These are phyloP conservation scores for Yarrowia galli DNA, from an alignment of 1,139 yeast genomes.

Conservation along the genomic window DNA sequence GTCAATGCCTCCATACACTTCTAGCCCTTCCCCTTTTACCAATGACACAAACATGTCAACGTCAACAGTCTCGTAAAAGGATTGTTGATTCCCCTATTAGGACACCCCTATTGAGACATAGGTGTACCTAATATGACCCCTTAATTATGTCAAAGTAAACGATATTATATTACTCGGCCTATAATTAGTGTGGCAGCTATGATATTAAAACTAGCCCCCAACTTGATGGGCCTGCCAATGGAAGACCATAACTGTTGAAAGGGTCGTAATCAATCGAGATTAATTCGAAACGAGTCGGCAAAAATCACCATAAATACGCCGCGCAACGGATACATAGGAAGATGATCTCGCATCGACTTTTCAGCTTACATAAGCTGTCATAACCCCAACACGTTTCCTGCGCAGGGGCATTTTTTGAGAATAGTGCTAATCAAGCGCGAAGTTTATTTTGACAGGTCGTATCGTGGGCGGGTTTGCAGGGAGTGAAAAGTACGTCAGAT, in stretches of 20 bases:
- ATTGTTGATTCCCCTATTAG: neutral
- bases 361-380: neutral
- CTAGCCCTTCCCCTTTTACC: too few species aligned
- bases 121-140: neutral
- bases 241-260: too few species aligned
- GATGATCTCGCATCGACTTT: too few species aligned
- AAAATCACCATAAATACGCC: too few species aligned
- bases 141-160: neutral
- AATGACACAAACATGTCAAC: neutral
- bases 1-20: too few species aligned
- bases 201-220: too few species aligned
- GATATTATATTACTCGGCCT: neutral
- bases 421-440: conserved; percentile 20
- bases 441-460: conserved; percentile 3
- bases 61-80: neutral
- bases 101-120: neutral
- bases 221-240: too few species aligned
- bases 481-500: neutral
- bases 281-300: too few species aligned
- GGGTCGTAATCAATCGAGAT: too few species aligned
- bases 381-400: conserved; percentile 1
- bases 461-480: neutral
- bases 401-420: conserved; percentile 12
- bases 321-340: too few species aligned
- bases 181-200: neutral